These are phyloP conservation scores for Acacia concinna DNA, from an alignment of 331 rosid species.

Conservation along the genomic window DNA sequence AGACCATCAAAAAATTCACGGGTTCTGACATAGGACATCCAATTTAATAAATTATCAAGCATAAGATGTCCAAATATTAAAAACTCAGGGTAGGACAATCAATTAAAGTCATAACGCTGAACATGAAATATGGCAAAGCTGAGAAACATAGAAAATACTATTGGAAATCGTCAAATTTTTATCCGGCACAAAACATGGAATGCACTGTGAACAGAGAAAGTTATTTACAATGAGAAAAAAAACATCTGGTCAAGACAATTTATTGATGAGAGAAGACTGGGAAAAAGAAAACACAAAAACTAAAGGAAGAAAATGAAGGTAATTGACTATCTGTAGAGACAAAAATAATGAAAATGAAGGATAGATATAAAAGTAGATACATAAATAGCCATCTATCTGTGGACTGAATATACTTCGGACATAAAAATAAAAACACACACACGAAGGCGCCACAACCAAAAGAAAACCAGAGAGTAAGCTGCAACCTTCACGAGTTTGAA, in stretches of 20 bases:
- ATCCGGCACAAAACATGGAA: neutral
- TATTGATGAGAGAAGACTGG: neutral
- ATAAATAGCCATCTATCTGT: neutral
- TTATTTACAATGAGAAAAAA: neutral
- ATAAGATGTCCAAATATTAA: neutral
- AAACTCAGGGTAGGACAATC: neutral
- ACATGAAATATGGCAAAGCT: neutral
- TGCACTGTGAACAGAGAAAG: neutral
- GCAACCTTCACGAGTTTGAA: neutral
- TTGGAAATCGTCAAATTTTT: neutral
- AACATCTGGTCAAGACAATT: neutral
- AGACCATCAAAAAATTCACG: neutral
- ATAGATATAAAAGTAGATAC: neutral
- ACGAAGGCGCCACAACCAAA: neutral
- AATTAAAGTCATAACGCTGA: neutral
- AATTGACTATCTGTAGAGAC: neutral
- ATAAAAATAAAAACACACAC: neutral
- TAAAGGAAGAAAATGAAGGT: neutral
- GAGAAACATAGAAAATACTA: neutral
- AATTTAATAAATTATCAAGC: neutral
- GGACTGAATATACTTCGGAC: neutral
- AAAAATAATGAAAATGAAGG: neutral
- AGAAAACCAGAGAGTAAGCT: neutral
- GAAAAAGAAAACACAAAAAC: neutral
- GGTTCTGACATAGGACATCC: neutral